Evolutionary conservation across 352 stramenopile species (phyloP), one percentile per base, ranked within the genome.

Genomic region (Phytopythium helicoides): DNA sequence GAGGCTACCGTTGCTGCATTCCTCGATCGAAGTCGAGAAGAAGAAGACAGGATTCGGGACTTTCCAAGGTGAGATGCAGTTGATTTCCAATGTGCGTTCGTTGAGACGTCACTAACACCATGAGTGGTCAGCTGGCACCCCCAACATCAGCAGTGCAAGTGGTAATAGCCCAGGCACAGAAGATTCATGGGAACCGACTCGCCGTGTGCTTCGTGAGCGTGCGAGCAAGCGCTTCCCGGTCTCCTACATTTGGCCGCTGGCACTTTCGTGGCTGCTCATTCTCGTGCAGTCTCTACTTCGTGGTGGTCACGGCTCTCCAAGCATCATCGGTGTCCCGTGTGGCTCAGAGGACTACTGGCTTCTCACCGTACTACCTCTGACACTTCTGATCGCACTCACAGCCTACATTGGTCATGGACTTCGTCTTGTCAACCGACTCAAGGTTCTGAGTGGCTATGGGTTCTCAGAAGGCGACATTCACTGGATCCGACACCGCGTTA

Each of bases 401-500:
- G 60, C 77, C 34, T 73, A 66, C 52, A 71, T 90, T 6, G 83
- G 83, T 0, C 62, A 80, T 34, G 60, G 68, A 3, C 36, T 94
- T 19, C 83, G 81, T 26, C 69, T 94, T 4, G 51, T 79, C 38
- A 94, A 92, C 54, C 83, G 83, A 0, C 63, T 87, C 28, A 83
- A 84, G 49, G 81, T 94, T 34, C 55, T 89, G 6, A 83, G 73
- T 21, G 55, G 62, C 39, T 87, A 82, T 45, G 55, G 58, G 7
- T 99, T 98, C 55, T 60, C 85, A 2, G 76, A 97, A 25, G 95
- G 95, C 31, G 96, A 99, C 63, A 94, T 98, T 21, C 77, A 97
- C 74, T 99, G 95, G 96, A 91, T 96, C 54, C 75, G 68, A 37
- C 64, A 61, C 15, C 82, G 87, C 16, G 95, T 94, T 3, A 68